Conservation (phyloP, 345 rosid genomes). For the Aegle marmelos region DNA sequence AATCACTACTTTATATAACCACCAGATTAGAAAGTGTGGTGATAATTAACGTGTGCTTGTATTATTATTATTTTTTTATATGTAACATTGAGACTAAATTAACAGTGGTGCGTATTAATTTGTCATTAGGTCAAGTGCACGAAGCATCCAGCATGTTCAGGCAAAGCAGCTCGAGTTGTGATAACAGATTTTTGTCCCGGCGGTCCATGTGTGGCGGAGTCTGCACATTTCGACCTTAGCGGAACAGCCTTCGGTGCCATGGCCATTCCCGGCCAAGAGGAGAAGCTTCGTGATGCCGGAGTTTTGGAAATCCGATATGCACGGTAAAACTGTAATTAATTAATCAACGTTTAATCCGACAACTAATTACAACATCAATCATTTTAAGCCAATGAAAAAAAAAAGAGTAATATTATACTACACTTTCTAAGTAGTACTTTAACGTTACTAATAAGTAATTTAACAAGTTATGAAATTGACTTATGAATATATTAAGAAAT, state of each 20-base stretch:
- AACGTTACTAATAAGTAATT: no score
- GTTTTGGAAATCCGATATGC: slow-evolving; percentile 32
- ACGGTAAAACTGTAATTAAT: slow-evolving; percentile 19
- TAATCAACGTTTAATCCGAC: no score
- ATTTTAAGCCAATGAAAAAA: no score
- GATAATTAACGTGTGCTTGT: no score
- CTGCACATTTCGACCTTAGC: slow-evolving; percentile 52
- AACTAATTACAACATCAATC: no score
- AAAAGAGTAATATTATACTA: no score
- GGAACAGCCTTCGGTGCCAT: slow-evolving; percentile 50
- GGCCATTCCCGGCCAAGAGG: slow-evolving; percentile 37
- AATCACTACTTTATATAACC: no score
- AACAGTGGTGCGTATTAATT: neutral
- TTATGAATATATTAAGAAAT: no score
- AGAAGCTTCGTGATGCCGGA: slow-evolving; percentile 40
- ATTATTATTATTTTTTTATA: no score
- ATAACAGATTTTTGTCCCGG: slow-evolving; percentile 52
- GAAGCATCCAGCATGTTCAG: slow-evolving; percentile 39
- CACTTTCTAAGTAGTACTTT: no score
- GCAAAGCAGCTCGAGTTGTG: slow-evolving; percentile 37
- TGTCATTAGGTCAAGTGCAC: slow-evolving; percentile 40
- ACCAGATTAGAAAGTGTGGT: neutral
- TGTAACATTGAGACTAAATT: no score
- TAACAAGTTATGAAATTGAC: no score
- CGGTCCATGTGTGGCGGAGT: slow-evolving; percentile 31